A percentile compares a stretch with the other conserved stretches of the same genome.
Evolutionary conservation across 1,284 basidiomycete species (phyloP).

Genomic region (Trichosporon sp.): DNA sequence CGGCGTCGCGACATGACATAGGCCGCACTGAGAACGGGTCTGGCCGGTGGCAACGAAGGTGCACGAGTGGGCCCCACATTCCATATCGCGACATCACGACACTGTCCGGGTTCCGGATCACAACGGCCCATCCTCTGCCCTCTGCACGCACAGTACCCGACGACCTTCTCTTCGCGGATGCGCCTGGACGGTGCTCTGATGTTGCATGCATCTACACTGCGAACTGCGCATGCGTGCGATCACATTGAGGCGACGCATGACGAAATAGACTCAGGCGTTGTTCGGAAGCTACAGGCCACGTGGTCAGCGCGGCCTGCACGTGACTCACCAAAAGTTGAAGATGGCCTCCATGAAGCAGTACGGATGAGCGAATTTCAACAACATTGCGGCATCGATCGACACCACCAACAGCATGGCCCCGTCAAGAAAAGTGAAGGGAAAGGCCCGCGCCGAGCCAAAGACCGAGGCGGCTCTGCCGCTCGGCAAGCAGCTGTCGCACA

Average conservation of each 20-base stretch:
- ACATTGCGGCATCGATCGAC: not conserved
- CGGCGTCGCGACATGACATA: not conserved
- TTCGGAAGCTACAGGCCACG: not conserved
- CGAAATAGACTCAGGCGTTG: not conserved
- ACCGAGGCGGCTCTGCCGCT: conserved; percentile 55
- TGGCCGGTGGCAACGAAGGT: not conserved
- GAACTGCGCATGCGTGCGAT: not conserved
- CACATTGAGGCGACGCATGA: not conserved
- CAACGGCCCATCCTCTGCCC: too few relatives aligned
- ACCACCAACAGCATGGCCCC: conserved; percentile 5
- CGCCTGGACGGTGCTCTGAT: not conserved
- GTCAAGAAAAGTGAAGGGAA: conserved; percentile 21
- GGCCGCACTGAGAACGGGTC: not conserved
- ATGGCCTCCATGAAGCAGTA: not conserved
- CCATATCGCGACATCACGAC: not conserved
- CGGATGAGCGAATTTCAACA: not conserved
- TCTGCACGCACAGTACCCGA: too few relatives aligned
- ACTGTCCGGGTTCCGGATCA: not conserved
- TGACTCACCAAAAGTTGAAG: conserved; percentile 9
- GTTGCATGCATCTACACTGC: not conserved
- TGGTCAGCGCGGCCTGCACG: not conserved
- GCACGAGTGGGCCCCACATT: not conserved
- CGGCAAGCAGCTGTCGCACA: conserved; percentile 84
- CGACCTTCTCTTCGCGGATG: too few relatives aligned
- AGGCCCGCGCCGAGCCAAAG: conserved; percentile 32